Conservation (phyloP, 192 early-diverging fungal species). For the Coemansia sp. region DNA sequence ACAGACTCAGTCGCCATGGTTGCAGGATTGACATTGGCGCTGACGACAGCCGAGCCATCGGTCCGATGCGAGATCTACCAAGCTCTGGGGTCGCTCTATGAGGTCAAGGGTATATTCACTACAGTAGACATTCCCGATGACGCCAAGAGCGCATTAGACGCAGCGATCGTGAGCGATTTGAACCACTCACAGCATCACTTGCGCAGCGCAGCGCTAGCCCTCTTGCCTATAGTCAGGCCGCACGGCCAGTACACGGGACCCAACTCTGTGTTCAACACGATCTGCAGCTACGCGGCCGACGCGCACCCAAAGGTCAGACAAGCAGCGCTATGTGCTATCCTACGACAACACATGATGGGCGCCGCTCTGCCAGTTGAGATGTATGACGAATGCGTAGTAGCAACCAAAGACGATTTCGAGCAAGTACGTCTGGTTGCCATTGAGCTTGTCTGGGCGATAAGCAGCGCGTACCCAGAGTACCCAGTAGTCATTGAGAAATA, state of each 20-base stretch:
- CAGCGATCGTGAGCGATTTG: conserved; percentile 23
- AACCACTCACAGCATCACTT: conserved; percentile 49
- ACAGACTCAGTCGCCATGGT: conserved; percentile 11
- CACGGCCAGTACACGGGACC: background rate
- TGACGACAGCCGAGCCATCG: conserved; percentile 22
- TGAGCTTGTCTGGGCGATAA: conserved; percentile 66
- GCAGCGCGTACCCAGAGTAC: conserved; percentile 55
- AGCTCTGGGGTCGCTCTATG: conserved; percentile 25
- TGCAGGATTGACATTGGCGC: conserved; percentile 14
- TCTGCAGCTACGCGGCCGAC: conserved; percentile 38
- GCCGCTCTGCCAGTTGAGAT: conserved; percentile 35
- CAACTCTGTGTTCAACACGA: conserved; percentile 22
- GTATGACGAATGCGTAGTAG: conserved; percentile 66
- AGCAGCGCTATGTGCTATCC: conserved; percentile 28
- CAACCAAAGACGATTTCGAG: conserved; percentile 70
- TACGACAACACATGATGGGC: conserved; percentile 40
- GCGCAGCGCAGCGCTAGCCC: conserved; percentile 37
- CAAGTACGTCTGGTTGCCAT: conserved; percentile 70
- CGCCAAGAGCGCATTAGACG: conserved; percentile 13
- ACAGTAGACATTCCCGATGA: background rate
- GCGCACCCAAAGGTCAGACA: conserved; percentile 50
- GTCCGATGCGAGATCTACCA: conserved; percentile 49
- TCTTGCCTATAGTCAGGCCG: conserved; percentile 17
- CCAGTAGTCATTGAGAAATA: conserved; percentile 43
- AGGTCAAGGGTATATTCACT: conserved; percentile 34